Evolutionary conservation across 2,329 filamentous ascomycete species (phyloP).

Genomic region (Botrytis paeoniae): DNA sequence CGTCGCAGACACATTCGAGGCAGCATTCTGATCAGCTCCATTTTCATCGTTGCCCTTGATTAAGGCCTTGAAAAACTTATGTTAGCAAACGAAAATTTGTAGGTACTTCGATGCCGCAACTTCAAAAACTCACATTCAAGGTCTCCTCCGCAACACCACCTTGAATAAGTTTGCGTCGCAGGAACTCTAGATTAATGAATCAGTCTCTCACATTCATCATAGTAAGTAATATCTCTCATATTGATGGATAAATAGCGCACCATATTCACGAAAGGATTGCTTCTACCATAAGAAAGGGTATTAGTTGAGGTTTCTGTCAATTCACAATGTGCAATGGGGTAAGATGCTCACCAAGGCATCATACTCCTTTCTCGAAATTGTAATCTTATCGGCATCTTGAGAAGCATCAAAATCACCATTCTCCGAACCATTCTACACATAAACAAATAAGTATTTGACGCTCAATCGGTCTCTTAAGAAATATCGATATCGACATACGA

Average conservation of each 20-base stretch:
- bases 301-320: slow-evolving; percentile 9
- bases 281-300: slow-evolving; percentile 31
- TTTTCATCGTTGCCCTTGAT: slow-evolving; percentile 30
- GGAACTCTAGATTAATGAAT: slow-evolving; percentile 33
- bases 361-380: slow-evolving; percentile 60
- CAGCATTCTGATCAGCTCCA: slow-evolving; percentile 18
- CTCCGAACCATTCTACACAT: slow-evolving; percentile 41
- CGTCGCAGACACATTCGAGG: slow-evolving; percentile 22
- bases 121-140: slow-evolving; percentile 38
- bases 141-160: slow-evolving; percentile 49
- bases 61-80: slow-evolving; percentile 27
- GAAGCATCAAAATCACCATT: slow-evolving; percentile 39
- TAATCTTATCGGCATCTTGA: slow-evolving; percentile 43
- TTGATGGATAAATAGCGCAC: slow-evolving; percentile 41
- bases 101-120: not conserved
- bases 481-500: slow-evolving; percentile 40
- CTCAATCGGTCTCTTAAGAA: not conserved
- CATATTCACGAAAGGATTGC: slow-evolving; percentile 48
- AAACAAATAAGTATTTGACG: slow-evolving; percentile 7
- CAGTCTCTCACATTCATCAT: slow-evolving; percentile 17
- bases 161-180: slow-evolving; percentile 48
- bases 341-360: slow-evolving; percentile 50
- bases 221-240: not conserved
- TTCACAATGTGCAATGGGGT: not conserved
- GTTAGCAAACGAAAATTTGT: slow-evolving; percentile 22